These are phyloP conservation scores for Xylaria polymorpha DNA, from an alignment of 2,329 filamentous ascomycete species.

Conservation along the genomic window DNA sequence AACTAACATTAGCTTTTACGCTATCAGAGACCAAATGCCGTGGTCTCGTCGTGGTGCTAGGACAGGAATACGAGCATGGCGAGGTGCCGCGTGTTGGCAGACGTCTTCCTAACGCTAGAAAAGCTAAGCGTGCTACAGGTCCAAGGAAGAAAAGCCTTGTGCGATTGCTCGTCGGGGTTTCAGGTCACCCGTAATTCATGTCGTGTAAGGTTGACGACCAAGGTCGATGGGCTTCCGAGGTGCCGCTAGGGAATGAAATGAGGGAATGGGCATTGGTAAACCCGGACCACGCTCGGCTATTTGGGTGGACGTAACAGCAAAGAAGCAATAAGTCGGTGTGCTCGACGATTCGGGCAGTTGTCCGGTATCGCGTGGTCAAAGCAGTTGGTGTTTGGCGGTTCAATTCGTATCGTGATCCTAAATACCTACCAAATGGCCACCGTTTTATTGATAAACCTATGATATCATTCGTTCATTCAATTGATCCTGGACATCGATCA, in stretches of 20 bases:
- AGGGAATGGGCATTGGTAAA: slow-evolving; percentile 7
- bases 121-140: slow-evolving; percentile 9
- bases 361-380: slow-evolving; percentile 10
- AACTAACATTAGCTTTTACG: not conserved
- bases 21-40: not conserved
- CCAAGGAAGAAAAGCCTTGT: not conserved
- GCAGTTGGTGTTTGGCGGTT: not conserved
- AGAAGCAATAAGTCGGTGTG: slow-evolving; percentile 19
- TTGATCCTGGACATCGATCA: not conserved
- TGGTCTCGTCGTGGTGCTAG: not conserved
- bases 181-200: slow-evolving; percentile 7
- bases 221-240: slow-evolving; percentile 21
- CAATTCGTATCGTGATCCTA: not conserved
- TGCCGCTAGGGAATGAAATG: slow-evolving; percentile 4
- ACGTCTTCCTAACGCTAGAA: slow-evolving; percentile 8
- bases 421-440: not conserved
- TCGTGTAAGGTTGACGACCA: slow-evolving; percentile 13
- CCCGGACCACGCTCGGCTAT: slow-evolving; percentile 24
- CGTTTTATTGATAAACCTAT: not conserved
- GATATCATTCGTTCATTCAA: not conserved
- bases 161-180: slow-evolving; percentile 4
- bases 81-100: slow-evolving; percentile 1
- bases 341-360: slow-evolving; percentile 21
- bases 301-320: slow-evolving; percentile 9
- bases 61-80: slow-evolving; percentile 12